Conservation (phyloP, 2,329 filamentous ascomycete genomes). For the Botrytis galanthina region DNA sequence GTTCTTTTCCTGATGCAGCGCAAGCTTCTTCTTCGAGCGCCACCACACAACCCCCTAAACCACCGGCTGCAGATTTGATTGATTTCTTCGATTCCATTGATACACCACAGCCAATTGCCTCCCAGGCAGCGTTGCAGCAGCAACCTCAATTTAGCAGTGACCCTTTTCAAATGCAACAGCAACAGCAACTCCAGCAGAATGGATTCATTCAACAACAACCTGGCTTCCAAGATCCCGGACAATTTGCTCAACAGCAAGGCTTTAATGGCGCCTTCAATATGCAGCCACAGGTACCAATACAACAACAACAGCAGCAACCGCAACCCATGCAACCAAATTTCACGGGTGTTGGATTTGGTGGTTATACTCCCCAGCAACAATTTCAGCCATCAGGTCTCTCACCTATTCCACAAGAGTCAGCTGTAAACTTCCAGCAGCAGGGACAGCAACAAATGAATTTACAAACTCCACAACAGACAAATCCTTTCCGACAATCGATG, state of each 20-base stretch:
- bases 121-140: slow-evolving; percentile 43
- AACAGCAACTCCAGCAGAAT: slow-evolving; percentile 44
- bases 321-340: slow-evolving; percentile 57
- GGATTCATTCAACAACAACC: slow-evolving; percentile 44
- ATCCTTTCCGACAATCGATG: slow-evolving; percentile 94
- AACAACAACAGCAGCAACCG: slow-evolving; percentile 38
- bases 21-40: slow-evolving; percentile 43
- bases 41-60: slow-evolving; percentile 49
- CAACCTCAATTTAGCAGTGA: slow-evolving; percentile 34
- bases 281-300: slow-evolving; percentile 26
- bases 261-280: slow-evolving; percentile 36
- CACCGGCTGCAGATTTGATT: slow-evolving; percentile 74
- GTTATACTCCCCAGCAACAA: slow-evolving; percentile 66
- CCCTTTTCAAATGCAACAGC: slow-evolving; percentile 35
- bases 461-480: slow-evolving; percentile 64
- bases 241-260: slow-evolving; percentile 42
- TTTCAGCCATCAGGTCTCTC: slow-evolving; percentile 55
- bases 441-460: slow-evolving; percentile 43
- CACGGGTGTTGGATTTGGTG: slow-evolving; percentile 80
- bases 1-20: slow-evolving; percentile 36
- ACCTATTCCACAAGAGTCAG: slow-evolving; percentile 57
- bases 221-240: slow-evolving; percentile 43
- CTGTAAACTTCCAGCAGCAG: slow-evolving; percentile 49
- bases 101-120: slow-evolving; percentile 69
- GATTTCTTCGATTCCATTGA: slow-evolving; percentile 96